Evolutionary conservation across 2,329 filamentous ascomycete species (phyloP).

Genomic region (Fusarium staphyleae): DNA sequence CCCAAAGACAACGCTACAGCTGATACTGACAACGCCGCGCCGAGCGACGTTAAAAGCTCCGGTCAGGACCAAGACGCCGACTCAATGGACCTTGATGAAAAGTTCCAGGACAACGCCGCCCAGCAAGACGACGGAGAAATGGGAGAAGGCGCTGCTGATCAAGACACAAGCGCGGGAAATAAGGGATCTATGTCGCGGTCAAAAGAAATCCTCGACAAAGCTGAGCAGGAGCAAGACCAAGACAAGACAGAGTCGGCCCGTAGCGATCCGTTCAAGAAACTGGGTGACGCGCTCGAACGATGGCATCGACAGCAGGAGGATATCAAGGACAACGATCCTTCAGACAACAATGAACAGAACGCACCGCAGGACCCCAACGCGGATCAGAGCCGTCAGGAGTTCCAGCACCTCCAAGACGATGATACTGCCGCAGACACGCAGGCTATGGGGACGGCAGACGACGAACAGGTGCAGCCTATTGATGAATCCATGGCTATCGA

Average conservation of each 20-base stretch:
- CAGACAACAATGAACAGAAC: conserved; percentile 45
- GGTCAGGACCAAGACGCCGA: conserved; percentile 72
- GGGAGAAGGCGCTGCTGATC: conserved; percentile 69
- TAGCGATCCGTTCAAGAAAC: conserved; percentile 85
- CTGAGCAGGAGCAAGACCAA: conserved; percentile 52
- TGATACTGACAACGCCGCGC: conserved; percentile 67
- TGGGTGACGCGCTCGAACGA: conserved; percentile 89
- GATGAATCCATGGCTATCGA: conserved; percentile 91
- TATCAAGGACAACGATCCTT: conserved; percentile 67
- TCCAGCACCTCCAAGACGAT: conserved; percentile 90
- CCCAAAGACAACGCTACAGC: conserved; percentile 58
- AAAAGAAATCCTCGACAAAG: conserved; percentile 57
- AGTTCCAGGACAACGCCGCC: conserved; percentile 65
- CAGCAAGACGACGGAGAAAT: conserved; percentile 72
- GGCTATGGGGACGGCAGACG: conserved; percentile 85
- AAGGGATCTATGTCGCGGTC: conserved; percentile 62
- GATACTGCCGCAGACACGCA: conserved; percentile 84
- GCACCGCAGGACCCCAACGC: conserved; percentile 60
- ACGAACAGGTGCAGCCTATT: conserved; percentile 85
- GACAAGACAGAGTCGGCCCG: conserved; percentile 52
- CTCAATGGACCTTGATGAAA: conserved; percentile 67
- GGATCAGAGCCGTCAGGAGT: conserved; percentile 76
- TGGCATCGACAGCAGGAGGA: conserved; percentile 91
- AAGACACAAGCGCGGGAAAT: conserved; percentile 68
- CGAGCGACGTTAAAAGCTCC: conserved; percentile 68